Percentiles rank a stretch among this genome's conserved stretches.
phyloP scores from a whole-genome alignment of 73 alveolate species.

The Paramecium sexaurelia region DNA sequence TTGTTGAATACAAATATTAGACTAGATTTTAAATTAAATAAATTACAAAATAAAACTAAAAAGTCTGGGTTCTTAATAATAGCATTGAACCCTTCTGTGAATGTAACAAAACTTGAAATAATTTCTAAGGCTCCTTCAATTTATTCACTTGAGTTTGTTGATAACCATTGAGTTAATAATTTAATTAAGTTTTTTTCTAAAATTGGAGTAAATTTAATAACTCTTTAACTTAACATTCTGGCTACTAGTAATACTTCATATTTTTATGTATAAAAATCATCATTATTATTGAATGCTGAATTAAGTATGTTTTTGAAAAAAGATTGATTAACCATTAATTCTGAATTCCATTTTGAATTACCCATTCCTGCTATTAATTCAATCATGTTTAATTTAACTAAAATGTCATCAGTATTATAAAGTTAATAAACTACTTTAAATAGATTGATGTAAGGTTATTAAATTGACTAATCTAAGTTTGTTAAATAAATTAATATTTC shows the following conservation, averaged over 20 bases:
- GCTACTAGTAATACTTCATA: conserved; percentile 5
- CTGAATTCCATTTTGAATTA: not conserved
- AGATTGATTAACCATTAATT: not conserved
- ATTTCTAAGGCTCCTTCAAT: conserved; percentile 3
- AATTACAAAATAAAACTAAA: not conserved
- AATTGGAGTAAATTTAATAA: not conserved
- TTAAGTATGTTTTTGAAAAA: not conserved
- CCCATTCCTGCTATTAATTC: conserved; percentile 40
- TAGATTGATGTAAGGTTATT: not conserved
- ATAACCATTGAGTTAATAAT: not conserved
- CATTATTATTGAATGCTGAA: not conserved
- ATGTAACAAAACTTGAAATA: not conserved
- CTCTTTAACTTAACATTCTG: conserved; percentile 35
- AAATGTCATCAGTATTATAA: conserved; percentile 22
- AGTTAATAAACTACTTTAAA: not conserved
- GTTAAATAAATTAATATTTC: conserved; percentile 30
- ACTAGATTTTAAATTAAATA: not conserved
- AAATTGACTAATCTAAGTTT: not conserved
- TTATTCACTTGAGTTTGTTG: conserved; percentile 8
- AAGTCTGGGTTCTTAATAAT: not conserved
- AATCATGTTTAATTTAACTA: conserved; percentile 42
- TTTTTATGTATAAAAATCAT: conserved; percentile 12
- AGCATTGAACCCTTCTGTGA: conserved; percentile 26
- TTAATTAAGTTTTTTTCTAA: not conserved
- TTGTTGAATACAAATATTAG: not conserved